A percentile compares a stretch with the other conserved stretches of the same genome.
phyloP scores from a whole-genome alignment of 106 monocot genomes.

The Dendrobium catenatum region DNA sequence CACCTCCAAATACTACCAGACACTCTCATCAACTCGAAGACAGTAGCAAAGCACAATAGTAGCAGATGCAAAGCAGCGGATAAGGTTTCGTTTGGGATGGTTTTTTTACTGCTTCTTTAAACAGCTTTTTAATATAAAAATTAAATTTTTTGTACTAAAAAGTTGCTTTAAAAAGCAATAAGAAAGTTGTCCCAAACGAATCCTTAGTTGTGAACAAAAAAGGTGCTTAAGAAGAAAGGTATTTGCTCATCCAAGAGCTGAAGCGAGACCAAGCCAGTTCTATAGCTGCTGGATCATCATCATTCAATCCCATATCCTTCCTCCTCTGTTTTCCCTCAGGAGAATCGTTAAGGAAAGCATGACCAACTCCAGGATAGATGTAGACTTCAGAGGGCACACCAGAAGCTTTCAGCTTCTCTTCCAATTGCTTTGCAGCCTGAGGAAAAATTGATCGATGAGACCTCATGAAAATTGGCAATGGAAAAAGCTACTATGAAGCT shows the following conservation, averaged over 20 bases:
- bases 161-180: no score
- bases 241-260: constrained; percentile 72
- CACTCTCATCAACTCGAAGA: no score
- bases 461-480: background rate
- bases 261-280: constrained; percentile 87
- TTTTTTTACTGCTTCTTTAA: no score
- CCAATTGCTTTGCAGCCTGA: constrained; percentile 73
- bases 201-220: background rate
- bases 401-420: constrained; percentile 70
- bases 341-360: constrained; percentile 85
- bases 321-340: constrained; percentile 73
- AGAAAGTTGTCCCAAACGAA: no score
- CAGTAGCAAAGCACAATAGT: background rate
- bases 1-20: no score
- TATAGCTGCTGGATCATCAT: constrained; percentile 53
- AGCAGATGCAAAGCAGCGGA: background rate
- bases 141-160: no score
- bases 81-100: no score
- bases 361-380: constrained; percentile 59
- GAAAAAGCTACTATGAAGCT: no score
- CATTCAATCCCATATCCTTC: constrained; percentile 68
- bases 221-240: constrained; percentile 12
- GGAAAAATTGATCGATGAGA: constrained; percentile 4
- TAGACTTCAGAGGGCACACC: constrained; percentile 69
- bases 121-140: no score